Base-by-base conservation (phyloP, 1,284 basidiomycete genomes). In the Termitomyces sp. region DNA sequence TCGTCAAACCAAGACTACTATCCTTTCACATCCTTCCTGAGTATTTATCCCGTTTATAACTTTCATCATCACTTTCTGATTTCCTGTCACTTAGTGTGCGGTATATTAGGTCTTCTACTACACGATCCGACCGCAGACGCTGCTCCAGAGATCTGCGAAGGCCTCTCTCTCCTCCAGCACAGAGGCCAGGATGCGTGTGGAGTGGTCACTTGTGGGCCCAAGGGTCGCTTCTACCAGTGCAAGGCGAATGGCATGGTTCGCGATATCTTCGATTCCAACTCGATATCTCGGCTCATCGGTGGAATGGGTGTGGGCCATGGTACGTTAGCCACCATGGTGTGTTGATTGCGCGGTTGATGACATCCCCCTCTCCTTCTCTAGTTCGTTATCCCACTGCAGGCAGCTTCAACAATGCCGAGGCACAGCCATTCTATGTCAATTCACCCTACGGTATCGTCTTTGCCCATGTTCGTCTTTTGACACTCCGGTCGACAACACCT, bases 161-260 rank as follows among this genome's bases (percentile, higher is more conserved):
- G 92, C 39, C 79, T 97, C 18, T 90, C 92, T 33, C 76, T 97
- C 44, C 76, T 97, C 13, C 94, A 97, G 68, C 94, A 97, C 68
- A 80, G 94, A 66, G 96, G 96, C 31, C 96, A 99, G 69, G 96
- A 99, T 79, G 97, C 97, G 0, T 97, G 95, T 59, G 97, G 97
- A 50, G 90, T 99, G 65, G 90, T 99, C 55, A 99, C 97, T 44
- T 97, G 97, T 68, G 97, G 95, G 3, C 82, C 85, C 14, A 93
- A 93, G 66, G 97, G 97, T 43, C 86, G 95, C 43, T 92, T 99
- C 71, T 96, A 91, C 71, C 97, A 99, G 70, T 94, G 91, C 79
- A 99, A 99, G 74, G 93, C 94, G n/a, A 99, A 99, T 69, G 97
- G 97, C 40, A 99, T 99, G 97, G 96, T 99, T 63, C 83, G 96